Evolutionary conservation across 345 rosid genomes (phyloP).

Genomic region (Isatis tinctoria): DNA sequence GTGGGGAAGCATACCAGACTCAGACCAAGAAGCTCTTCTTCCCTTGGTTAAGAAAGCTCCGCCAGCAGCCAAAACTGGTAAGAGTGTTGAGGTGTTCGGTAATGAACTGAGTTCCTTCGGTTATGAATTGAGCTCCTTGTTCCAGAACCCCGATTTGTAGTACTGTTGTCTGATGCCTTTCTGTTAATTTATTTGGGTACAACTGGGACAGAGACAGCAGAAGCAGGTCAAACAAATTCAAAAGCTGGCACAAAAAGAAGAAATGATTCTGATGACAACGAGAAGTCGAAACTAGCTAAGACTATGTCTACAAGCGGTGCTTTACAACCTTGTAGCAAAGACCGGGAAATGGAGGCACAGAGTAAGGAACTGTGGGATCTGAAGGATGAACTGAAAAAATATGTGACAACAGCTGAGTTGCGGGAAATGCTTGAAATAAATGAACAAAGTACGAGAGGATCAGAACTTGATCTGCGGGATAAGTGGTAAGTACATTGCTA

Average conservation of each 20-base stretch:
- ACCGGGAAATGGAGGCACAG: slow-evolving; percentile 67
- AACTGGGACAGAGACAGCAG: slow-evolving; percentile 30
- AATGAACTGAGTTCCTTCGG: not conserved
- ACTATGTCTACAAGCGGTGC: slow-evolving; percentile 34
- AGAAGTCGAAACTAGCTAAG: slow-evolving; percentile 56
- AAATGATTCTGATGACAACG: slow-evolving; percentile 39
- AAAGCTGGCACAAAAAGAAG: slow-evolving; percentile 59
- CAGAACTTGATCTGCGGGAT: slow-evolving; percentile 88
- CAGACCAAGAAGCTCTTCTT: slow-evolving; percentile 55
- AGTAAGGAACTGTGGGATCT: slow-evolving; percentile 77
- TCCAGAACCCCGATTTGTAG: not conserved
- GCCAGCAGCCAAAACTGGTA: slow-evolving; percentile 48
- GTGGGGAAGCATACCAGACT: slow-evolving; percentile 63
- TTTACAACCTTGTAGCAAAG: slow-evolving; percentile 39
- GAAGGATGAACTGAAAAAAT: slow-evolving; percentile 79
- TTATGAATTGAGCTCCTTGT: slow-evolving; percentile 1
- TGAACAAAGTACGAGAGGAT: slow-evolving; percentile 72
- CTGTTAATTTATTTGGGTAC: slow-evolving; percentile 23
- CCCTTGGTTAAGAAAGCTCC: slow-evolving; percentile 48
- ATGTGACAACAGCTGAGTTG: slow-evolving; percentile 68
- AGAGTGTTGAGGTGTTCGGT: slow-evolving; percentile 14
- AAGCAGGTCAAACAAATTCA: slow-evolving; percentile 36
- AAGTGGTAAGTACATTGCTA: slow-evolving; percentile 52
- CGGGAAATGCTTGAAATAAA: slow-evolving; percentile 78
- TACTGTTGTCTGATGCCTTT: slow-evolving; percentile 11